These are phyloP conservation scores for Arachnomyces sp. DNA, from an alignment of 2,329 filamentous ascomycete species.

Conservation along the genomic window DNA sequence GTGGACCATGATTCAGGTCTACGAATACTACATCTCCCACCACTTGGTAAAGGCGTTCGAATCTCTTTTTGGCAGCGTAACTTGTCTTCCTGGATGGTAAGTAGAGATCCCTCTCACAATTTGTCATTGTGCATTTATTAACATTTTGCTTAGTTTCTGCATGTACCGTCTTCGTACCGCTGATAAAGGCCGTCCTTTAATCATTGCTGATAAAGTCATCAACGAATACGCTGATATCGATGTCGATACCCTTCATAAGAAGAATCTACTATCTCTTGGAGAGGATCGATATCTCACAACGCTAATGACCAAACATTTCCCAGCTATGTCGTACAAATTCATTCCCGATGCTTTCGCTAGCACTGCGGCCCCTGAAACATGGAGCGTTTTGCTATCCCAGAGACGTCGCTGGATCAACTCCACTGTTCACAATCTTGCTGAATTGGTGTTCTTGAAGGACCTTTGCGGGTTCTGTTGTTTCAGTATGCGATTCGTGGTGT, in stretches of 20 bases:
- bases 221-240: conserved; percentile 80
- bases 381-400: conserved; percentile 92
- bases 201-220: conserved; percentile 84
- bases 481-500: conserved; percentile 93
- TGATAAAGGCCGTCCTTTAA: conserved; percentile 87
- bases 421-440: conserved; percentile 90
- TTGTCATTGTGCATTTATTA: conserved; percentile 23
- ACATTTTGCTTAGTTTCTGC: conserved; percentile 64
- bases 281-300: conserved; percentile 97
- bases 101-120: conserved; percentile 29
- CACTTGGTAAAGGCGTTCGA: conserved; percentile 96
- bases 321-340: conserved; percentile 92
- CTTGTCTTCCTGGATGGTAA: conserved; percentile 97
- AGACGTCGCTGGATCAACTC: conserved; percentile 99
- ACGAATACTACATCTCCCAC: conserved; percentile 99
- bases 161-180: conserved; percentile 96
- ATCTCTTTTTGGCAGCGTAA: conserved; percentile 94
- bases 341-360: conserved; percentile 85
- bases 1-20: conserved; percentile 99
- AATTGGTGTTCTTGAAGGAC: conserved; percentile 82
- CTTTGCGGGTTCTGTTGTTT: conserved; percentile 99
- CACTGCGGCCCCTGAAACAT: conserved; percentile 88
- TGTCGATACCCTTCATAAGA: conserved; percentile 89
- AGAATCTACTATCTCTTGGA: conserved; percentile 87
- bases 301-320: conserved; percentile 97